Conservation (phyloP, 2,329 filamentous ascomycete genomes). For the Lecanicillium sp. region DNA sequence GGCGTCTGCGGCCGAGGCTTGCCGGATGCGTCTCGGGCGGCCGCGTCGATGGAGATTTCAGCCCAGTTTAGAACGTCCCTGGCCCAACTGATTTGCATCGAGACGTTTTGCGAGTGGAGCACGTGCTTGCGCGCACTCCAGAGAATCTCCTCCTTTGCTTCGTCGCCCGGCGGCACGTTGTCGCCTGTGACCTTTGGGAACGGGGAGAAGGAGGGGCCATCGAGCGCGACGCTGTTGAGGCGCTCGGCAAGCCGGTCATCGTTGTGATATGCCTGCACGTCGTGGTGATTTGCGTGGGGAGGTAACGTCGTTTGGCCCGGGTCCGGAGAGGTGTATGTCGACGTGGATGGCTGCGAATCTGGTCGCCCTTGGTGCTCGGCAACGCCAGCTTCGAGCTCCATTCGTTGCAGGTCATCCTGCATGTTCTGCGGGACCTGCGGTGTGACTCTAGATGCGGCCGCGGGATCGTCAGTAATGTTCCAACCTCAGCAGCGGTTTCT, state of each 20-base stretch:
- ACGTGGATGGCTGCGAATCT: slow-evolving; percentile 12
- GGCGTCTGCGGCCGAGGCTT: slow-evolving; percentile 66
- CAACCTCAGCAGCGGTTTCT: too few species aligned
- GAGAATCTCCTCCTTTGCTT: slow-evolving; percentile 84
- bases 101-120: slow-evolving; percentile 85
- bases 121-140: slow-evolving; percentile 79
- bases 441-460: slow-evolving; percentile 61
- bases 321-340: slow-evolving; percentile 14
- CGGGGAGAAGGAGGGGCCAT: slow-evolving; percentile 75
- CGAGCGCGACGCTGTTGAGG: slow-evolving; percentile 37
- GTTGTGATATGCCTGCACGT: slow-evolving; percentile 30
- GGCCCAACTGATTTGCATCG: slow-evolving; percentile 95
- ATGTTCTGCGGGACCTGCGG: slow-evolving; percentile 95
- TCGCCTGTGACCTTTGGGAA: slow-evolving; percentile 83
- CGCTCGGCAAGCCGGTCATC: slow-evolving; percentile 26
- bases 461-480: slow-evolving; percentile 8
- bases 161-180: slow-evolving; percentile 87
- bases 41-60: slow-evolving; percentile 73
- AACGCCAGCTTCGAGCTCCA: slow-evolving; percentile 71
- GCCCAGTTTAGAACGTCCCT: slow-evolving; percentile 86
- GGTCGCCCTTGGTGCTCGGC: slow-evolving; percentile 13
- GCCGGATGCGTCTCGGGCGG: slow-evolving; percentile 52
- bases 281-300: too few species aligned
- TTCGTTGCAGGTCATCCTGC: slow-evolving; percentile 84
- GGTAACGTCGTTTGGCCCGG: slow-evolving; percentile 24